Evolutionary conservation across 1,284 basidiomycete genomes (phyloP).

Genomic region (Cutaneotrichosporon sp.): DNA sequence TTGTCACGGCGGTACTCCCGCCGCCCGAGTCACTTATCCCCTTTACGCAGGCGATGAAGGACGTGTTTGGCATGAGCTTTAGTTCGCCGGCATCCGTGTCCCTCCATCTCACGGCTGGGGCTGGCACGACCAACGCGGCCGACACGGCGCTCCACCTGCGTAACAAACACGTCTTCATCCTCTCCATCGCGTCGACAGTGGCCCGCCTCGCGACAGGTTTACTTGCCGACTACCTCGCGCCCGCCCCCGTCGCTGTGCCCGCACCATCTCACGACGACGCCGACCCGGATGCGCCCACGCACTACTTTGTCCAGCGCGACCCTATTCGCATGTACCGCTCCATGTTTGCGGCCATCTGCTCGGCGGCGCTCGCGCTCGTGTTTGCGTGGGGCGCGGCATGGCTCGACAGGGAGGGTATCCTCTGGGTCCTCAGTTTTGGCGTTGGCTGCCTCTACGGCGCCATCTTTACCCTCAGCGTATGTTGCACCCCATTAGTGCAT

Average conservation of each 20-base stretch:
- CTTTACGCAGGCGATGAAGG: neutral
- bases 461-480: slow-evolving; percentile 45
- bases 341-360: slow-evolving; percentile 34
- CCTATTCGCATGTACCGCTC: slow-evolving; percentile 34
- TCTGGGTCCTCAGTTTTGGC: slow-evolving; percentile 43
- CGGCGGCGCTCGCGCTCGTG: slow-evolving; percentile 28
- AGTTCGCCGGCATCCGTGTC: slow-evolving; percentile 9
- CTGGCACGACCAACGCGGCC: no score
- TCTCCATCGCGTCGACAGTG: slow-evolving; percentile 43
- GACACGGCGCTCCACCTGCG: slow-evolving; percentile 31
- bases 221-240: slow-evolving; percentile 43
- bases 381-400: slow-evolving; percentile 37
- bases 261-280: slow-evolving; percentile 17
- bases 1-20: slow-evolving; percentile 44
- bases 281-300: slow-evolving; percentile 21
- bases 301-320: slow-evolving; percentile 30
- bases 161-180: slow-evolving; percentile 46
- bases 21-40: slow-evolving; percentile 9
- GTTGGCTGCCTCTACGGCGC: slow-evolving; percentile 45
- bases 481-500: slow-evolving; percentile 10
- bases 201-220: slow-evolving; percentile 43
- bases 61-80: slow-evolving; percentile 1
- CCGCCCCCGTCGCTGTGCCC: slow-evolving; percentile 29
- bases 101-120: neutral
- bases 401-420: slow-evolving; percentile 31